Base-by-base conservation (phyloP, 768 basidiomycete species). In the Boletus coccyginus region DNA sequence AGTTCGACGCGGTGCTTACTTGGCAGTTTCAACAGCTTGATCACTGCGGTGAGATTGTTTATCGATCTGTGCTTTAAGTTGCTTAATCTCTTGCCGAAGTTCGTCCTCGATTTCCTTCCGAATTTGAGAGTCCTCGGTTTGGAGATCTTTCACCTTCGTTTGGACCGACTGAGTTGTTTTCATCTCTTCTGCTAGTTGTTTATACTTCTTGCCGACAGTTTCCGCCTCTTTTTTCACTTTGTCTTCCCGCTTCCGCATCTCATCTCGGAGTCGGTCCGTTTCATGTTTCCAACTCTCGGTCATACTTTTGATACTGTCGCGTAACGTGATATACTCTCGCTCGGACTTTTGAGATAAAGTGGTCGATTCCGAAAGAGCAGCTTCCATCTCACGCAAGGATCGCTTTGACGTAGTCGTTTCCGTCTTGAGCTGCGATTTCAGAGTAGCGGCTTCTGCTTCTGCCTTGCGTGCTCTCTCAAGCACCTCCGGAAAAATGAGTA, bases 381-480 rank as follows among this genome's bases (percentile, higher is more conserved):
- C 52, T 69, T 92, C 90, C 90, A 93, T 90, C 63, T 93, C 91
- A 21, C 88, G 84, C 12, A 92, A 67, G 1, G 83, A 75, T 67
- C 88, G 88, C 71, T 93, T 94, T 10, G 87, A 83, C 13, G 81
- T 79, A 3, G 83, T 70, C 2, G 87, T 85, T 66, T 92, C 90
- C 16, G 78, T 73, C 71, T 92, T 92, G 61, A 93, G 81, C 60
- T 88, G 86, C 3, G 79, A 63, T 70, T 88, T 92, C 9, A 94
- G 75, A 19, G 80, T 62, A 5, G 81, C 69, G 3, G 88, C 85
- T 64, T 92, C 88, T 0, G 85, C 78, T 69, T 95, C 93, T 5
- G 93, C 93, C 65, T 90, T 90, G 41, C 92, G 83, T 17, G 92
- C 92, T 7, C 93, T 85, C 60, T 90, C 89, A 33, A 94, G 79